phyloP scores from a whole-genome alignment of 345 rosid species.

The Nasturtium officinale region DNA sequence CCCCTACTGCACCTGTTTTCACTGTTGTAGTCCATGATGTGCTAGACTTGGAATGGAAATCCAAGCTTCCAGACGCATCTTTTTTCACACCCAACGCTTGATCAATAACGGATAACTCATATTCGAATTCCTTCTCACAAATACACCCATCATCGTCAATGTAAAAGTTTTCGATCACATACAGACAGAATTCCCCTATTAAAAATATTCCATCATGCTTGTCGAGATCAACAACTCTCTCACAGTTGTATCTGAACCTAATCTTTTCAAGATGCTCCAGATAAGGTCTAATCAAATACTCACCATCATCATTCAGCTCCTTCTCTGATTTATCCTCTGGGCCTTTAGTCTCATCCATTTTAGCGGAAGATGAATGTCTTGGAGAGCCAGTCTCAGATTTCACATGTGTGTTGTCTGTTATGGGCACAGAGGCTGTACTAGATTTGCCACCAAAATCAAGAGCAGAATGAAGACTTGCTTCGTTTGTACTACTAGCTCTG shows the following conservation, averaged over 20 bases:
- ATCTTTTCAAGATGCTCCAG: constrained; percentile 95
- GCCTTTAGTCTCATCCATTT: constrained; percentile 62
- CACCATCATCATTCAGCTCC: constrained; percentile 94
- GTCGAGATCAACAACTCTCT: constrained; percentile 95
- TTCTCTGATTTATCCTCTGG: constrained; percentile 75
- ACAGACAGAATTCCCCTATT: constrained; percentile 87
- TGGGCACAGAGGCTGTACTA: constrained; percentile 68
- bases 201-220: constrained; percentile 97
- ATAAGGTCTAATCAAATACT: constrained; percentile 94
- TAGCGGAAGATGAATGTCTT: constrained; percentile 66
- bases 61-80: constrained; percentile 68
- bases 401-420: constrained; percentile 68
- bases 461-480: constrained; percentile 97
- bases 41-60: constrained; percentile 89
- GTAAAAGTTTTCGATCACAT: constrained; percentile 92
- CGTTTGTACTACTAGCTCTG: constrained; percentile 82
- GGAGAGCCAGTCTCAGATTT: constrained; percentile 85
- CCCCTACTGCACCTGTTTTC: constrained; percentile 71
- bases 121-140: constrained; percentile 94
- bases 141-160: constrained; percentile 82
- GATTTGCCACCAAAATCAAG: constrained; percentile 88
- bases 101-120: constrained; percentile 97
- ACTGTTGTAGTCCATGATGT: constrained; percentile 67
- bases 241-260: constrained; percentile 89
- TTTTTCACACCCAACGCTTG: constrained; percentile 99